Evolutionary conservation across 2,329 filamentous ascomycete species (phyloP), one percentile per base, ranked within the genome.

Genomic region (Nemania abortiva): DNA sequence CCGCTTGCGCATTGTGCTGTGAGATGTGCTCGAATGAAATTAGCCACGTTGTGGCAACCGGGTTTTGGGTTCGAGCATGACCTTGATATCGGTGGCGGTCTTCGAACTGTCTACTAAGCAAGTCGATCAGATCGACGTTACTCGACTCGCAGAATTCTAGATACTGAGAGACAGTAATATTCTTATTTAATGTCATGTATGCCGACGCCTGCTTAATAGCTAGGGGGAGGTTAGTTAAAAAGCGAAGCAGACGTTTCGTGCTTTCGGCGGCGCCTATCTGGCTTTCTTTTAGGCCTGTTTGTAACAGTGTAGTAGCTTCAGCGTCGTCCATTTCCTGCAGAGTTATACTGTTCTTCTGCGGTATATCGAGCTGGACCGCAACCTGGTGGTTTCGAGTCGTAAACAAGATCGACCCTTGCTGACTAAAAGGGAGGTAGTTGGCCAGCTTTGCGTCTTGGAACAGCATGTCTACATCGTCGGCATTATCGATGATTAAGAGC

Each of bases 31-130:
- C 18, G 22, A 68, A 68, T 13, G 61, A 68, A n/a, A 68, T 55
- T 11, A 57, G 11, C 56, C 56, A 68, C 0, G 61, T 65, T 5
- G 56, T 60, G 3, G 52, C 66, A 49, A 68, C 31, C 6, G 61
- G 61, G 20, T 61, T 65, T 27, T 37, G 53, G 20, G 70, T 0
- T n/a, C 20, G 39, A 6, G 54, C 34, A 31, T 68, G 18, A 80
- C 29, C 61, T 7, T 66, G 55, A 55, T 81, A 79, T 4, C 77
- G 74, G 7, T 68, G 31, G 1, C 57, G 70, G 18, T 81, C 77
- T 15, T 78, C 66, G 29, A 82, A 82, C 6, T 77, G 67, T 24
- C 68, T 61, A 52, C 76, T 81, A 0, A 82, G 69, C 0, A 81
- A 29, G 1, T 71, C 49, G 1, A 76, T 68, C 22, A 75, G 24